Evolutionary conservation across 768 basidiomycete genomes (phyloP).

Genomic region (Lentinula aciculospora): DNA sequence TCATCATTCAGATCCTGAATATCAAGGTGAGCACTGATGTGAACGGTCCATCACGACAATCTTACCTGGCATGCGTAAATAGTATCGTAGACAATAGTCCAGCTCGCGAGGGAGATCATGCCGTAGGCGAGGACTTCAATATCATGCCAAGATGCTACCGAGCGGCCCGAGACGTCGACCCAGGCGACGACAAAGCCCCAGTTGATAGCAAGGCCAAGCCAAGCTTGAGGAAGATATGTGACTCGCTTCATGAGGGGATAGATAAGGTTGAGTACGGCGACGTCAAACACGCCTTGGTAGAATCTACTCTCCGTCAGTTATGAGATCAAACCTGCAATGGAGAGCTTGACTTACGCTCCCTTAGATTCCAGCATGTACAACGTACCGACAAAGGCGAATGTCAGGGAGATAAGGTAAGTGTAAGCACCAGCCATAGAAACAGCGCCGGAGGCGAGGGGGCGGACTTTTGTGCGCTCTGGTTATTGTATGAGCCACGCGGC

Average conservation of each 20-base stretch:
- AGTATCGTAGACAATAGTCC: conserved; percentile 31
- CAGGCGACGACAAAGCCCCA: conserved; percentile 16
- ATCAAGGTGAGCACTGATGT: not conserved
- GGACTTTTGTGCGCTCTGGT: conserved; percentile 19
- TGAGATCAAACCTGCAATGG: not conserved
- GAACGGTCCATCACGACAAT: conserved; percentile 10
- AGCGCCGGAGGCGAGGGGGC: conserved; percentile 16
- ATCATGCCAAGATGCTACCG: not conserved
- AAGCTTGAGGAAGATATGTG: conserved; percentile 23
- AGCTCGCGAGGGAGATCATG: conserved; percentile 6
- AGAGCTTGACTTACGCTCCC: not conserved
- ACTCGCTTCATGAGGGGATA: conserved; percentile 23
- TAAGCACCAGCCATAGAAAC: conserved; percentile 14
- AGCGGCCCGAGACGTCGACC: conserved; percentile 14
- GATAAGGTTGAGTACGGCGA: conserved; percentile 16
- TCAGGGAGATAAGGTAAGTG: conserved; percentile 9
- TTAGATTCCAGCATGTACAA: conserved; percentile 8
- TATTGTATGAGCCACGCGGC: not conserved
- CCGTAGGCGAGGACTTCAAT: conserved; percentile 2
- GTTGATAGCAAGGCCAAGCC: conserved; percentile 19
- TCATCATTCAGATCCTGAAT: conserved; percentile 49
- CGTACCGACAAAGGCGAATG: conserved; percentile 6
- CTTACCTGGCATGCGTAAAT: conserved; percentile 47
- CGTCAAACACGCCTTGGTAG: conserved; percentile 12
- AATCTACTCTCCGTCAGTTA: conserved; percentile 7